Base-by-base conservation (phyloP, 257 asterid genomes). In the Solanum bukasovii region DNA sequence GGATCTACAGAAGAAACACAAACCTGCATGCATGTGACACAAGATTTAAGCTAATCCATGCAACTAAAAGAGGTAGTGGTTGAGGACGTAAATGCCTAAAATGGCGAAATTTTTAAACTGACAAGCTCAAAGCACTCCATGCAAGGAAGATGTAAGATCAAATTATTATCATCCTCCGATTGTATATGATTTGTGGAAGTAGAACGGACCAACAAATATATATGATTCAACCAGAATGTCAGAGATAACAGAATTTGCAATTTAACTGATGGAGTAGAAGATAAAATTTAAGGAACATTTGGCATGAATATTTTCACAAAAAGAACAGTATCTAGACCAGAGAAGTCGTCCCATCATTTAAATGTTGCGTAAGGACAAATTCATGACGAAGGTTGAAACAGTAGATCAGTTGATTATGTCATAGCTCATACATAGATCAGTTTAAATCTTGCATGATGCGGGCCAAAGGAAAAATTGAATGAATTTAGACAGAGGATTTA, bases 1-100 rank as follows among this genome's bases (percentile, higher is more conserved):
- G 99, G 98, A 93, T 96, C 96, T 65, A 96, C 96, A 34, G 98
- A 94, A 84, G 99, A 96, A 85, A 96, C 98, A 87, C 99, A 96
- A 88, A 96, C 90, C 99, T 96, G 91, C 91, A 90, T 85, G 84
- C 14, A 77, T 13, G 61, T 38, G 34, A 18, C 7, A 82, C 70
- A 31, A 82, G 27, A 49, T 49, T 46, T 49, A 82, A 82, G 70
- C 42, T 29, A 31, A 82, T 82, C 70, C 42, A 7, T 81, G 44
- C 31, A 82, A 82, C 2, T 82, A 49, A 81, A 81, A 82, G 68
- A 82, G 44, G 25, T 82, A 46, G 0, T 82, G 4, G 0, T 52
- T 82, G 70, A 82, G 70, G 85, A 82, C 6, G 4, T 46, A 49
- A 49, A 27, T 49, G 85, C 44, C 7, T 49, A 49, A 29, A 29